Evolutionary conservation across 2,329 filamentous ascomycete species (phyloP).

Genomic region (Neofusicoccum umdonicola): DNA sequence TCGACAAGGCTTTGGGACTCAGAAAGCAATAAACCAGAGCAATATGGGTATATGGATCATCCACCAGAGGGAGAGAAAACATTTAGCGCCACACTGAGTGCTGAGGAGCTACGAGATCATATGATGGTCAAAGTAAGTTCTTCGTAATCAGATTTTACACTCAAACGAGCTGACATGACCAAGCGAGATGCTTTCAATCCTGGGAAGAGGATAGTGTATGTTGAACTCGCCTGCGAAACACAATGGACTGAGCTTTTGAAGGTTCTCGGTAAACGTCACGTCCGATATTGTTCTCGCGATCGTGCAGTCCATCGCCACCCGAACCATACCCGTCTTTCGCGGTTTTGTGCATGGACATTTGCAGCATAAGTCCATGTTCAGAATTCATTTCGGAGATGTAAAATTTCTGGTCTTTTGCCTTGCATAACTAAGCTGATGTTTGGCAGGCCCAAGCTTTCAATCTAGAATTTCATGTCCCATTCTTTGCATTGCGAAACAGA

Average conservation of each 20-base stretch:
- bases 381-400: background rate
- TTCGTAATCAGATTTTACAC: background rate
- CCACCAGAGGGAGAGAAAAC: background rate
- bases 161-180: no score
- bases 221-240: background rate
- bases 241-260: background rate
- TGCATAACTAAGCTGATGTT: background rate
- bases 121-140: background rate
- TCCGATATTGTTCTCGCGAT: background rate
- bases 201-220: background rate
- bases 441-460: background rate
- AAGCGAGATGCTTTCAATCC: background rate
- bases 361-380: background rate
- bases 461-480: background rate
- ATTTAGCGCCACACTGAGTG: background rate
- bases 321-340: background rate
- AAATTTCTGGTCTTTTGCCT: background rate
- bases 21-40: background rate
- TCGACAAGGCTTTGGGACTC: background rate
- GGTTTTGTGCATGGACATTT: background rate
- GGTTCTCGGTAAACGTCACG: background rate
- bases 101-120: background rate
- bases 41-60: background rate
- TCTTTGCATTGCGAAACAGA: background rate
- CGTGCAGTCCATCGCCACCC: background rate